Base-by-base conservation (phyloP, 2,329 filamentous ascomycete genomes). In the Xylaria sp. region DNA sequence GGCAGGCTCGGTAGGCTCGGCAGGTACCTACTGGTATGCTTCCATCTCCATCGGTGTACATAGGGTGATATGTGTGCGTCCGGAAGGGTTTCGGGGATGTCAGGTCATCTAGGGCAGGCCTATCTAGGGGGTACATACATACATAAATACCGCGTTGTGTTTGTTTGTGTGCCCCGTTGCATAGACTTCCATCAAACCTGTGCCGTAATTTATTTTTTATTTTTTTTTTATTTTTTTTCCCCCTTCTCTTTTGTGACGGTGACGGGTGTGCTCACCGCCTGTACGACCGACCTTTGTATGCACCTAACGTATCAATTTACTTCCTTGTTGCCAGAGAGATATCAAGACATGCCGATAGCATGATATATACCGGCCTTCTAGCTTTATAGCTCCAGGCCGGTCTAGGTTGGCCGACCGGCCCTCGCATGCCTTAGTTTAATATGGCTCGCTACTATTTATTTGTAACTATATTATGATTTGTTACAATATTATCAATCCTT, bases 241-340 rank as follows among this genome's bases (percentile, higher is more conserved):
- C 40, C 4, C 19, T 25, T 40, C 15, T 21, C 14, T n/a, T 23
- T 21, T 17, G 12, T 43, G 21, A 43, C 25, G 28, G n/a, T n/a
- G n/a, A n/a, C n/a, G n/a, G n/a, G n/a, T 51, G 25, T 43, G 40
- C 46, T 60, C 61, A 57, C 61, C 61, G 57, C 46, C 38, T n/a
- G n/a, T n/a, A n/a, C n/a, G n/a, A n/a, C n/a, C n/a, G n/a, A n/a
- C n/a, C n/a, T n/a, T n/a, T n/a, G n/a, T n/a, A n/a, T n/a, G n/a
- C 17, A 25, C 37, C 11, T 3, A 17, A 19, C 19, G 53, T 28
- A 25, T 31, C 5, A 19, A 25, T 31, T 9, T 31, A 31, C 9
- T 9, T 31, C 31, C 14, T 4, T 37, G 33, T 8, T 25, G 49
- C 33, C 23, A 25, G 33, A 14, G 25, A 15, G 14, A n/a, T 12